These are phyloP conservation scores for Diaporthe destruens DNA, from an alignment of 2,329 filamentous ascomycete genomes.

Conservation along the genomic window DNA sequence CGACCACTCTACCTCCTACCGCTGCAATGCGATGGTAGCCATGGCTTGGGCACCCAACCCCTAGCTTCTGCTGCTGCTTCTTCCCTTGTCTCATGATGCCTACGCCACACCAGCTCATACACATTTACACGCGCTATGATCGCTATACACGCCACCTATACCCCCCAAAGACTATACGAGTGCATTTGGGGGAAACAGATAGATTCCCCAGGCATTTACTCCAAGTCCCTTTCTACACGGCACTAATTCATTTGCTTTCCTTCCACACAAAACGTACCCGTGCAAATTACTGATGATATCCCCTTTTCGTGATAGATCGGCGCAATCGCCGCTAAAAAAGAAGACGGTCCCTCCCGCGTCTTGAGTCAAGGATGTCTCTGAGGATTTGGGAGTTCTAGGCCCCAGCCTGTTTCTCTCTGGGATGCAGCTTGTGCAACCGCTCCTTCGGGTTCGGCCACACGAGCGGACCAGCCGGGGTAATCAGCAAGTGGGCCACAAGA, in stretches of 20 bases:
- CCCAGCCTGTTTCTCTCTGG: neutral
- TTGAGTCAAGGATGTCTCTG: slow-evolving; percentile 18
- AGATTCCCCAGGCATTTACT: slow-evolving; percentile 42
- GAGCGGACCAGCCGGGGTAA: slow-evolving; percentile 26
- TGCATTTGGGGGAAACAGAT: slow-evolving; percentile 35
- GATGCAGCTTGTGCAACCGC: slow-evolving; percentile 21
- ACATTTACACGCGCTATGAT: slow-evolving; percentile 1
- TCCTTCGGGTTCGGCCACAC: slow-evolving; percentile 31
- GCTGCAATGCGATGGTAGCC: slow-evolving; percentile 34
- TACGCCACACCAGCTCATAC: slow-evolving; percentile 17
- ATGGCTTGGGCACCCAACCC: slow-evolving; percentile 2
- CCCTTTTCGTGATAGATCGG: slow-evolving; percentile 45
- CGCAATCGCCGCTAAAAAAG: slow-evolving; percentile 40
- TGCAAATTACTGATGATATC: slow-evolving; percentile 42
- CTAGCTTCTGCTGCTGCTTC: neutral
- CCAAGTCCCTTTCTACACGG: slow-evolving; percentile 44
- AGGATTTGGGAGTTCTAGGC: slow-evolving; percentile 21
- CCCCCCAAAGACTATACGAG: slow-evolving; percentile 31
- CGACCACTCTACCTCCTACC: slow-evolving; percentile 35
- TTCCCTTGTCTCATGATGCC: slow-evolving; percentile 9
- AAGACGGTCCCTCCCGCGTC: slow-evolving; percentile 24
- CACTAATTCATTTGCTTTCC: slow-evolving; percentile 36
- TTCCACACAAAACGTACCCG: slow-evolving; percentile 20
- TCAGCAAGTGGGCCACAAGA: slow-evolving; percentile 21
- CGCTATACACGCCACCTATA: slow-evolving; percentile 9